Conservation (phyloP, 495 filamentous ascomycete genomes). For the Staphylotrichum longicolle region DNA sequence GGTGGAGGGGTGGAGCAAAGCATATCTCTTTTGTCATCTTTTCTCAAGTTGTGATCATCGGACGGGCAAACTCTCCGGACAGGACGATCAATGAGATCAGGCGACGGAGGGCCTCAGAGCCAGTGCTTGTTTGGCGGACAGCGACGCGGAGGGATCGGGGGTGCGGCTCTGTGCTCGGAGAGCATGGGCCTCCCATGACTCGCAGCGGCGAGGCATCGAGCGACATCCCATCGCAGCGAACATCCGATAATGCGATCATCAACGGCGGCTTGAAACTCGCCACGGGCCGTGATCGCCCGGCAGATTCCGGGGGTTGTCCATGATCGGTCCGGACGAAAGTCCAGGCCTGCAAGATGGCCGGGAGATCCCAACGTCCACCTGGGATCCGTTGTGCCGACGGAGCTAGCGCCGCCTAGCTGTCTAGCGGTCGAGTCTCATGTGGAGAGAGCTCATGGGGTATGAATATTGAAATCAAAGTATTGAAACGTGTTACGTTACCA, state of each 20-base stretch:
- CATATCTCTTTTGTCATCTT: conserved; percentile 3
- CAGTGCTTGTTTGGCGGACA: not conserved
- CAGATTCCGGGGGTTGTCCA: not conserved
- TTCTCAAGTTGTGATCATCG: not conserved
- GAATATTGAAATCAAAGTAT: too few species aligned
- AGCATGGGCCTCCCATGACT: conserved; percentile 7
- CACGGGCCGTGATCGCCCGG: conserved; percentile 8
- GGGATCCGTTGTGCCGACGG: not conserved
- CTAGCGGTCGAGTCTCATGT: not conserved
- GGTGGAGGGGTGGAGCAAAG: not conserved
- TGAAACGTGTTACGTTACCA: too few species aligned
- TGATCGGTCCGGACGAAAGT: conserved; percentile 7
- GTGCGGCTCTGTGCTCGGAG: not conserved
- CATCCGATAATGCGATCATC: not conserved
- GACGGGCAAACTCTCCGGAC: conserved; percentile 1
- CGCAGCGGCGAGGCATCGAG: not conserved
- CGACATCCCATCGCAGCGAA: not conserved
- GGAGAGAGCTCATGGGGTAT: too few species aligned
- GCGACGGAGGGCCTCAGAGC: not conserved
- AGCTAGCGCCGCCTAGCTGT: not conserved
- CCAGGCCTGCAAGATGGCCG: not conserved
- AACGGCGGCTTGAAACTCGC: not conserved
- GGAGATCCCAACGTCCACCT: not conserved
- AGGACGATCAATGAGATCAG: not conserved
- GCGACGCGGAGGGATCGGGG: not conserved